Base-by-base conservation (phyloP, 169 alveolate genomes). In the Cryptosporidium baileyi region DNA sequence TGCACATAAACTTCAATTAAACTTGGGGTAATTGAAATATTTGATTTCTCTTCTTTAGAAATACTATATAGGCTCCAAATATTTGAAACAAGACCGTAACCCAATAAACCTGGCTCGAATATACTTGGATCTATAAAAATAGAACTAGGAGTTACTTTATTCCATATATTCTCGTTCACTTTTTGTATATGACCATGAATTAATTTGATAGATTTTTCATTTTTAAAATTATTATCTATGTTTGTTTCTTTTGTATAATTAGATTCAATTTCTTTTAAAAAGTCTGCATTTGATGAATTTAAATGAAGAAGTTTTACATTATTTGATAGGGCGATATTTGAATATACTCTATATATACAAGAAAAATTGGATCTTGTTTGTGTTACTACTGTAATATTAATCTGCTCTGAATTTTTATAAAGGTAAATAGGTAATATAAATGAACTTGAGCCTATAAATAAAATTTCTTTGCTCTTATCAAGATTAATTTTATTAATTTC, bases 401-500 rank as follows among this genome's bases (percentile, higher is more conserved):
- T 74, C 19, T 36, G 49, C 5, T 36, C 43, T 3, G 34, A 52
- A 11, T 74, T 74, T 22, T 57, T 74, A 41, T 22, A 54, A 54
- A 51, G 54, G 24, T 74, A 24, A 9, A 74, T 22, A 32, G 85
- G 85, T 5, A 74, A 41, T 26, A 74, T 52, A 9, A 74, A 54
- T 32, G 85, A 54, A 6, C 85, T 67, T 8, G 85, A 49, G 13
- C 85, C 85, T 41, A 74, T 74, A 41, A 74, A 74, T 19, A 74
- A 24, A 17, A 41, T 30, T 49, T 47, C 51, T 4, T 24, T 9
- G 19, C 15, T 32, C 15, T 61, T 15, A 6, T 43, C 19, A 7
- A 38, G 22, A 38, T 54, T 54, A 11, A 74, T 8, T 24, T 54
- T 19, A n/a, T 40, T 38, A 28, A 61, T 28, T 36, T 32, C 47